Base-by-base conservation (phyloP, 2,329 filamentous ascomycete species). In the Cladosporium cucumerinum region DNA sequence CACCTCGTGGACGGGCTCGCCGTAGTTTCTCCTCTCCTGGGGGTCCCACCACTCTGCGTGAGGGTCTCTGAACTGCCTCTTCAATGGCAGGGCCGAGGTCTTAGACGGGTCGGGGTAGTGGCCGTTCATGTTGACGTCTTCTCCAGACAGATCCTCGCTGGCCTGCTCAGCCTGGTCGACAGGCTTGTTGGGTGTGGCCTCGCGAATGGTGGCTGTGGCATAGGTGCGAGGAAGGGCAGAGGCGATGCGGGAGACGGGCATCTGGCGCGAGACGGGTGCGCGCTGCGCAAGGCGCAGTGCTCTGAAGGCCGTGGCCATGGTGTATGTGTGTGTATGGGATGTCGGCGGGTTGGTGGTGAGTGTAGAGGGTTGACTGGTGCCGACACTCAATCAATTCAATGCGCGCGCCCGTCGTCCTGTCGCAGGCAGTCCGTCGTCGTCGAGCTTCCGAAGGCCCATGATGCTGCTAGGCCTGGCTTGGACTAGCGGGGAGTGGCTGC, bases 31-130 rank as follows among this genome's bases (percentile, higher is more conserved):
- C 77, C 93, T 89, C 80, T 98, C 95, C 82, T 99, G 95, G 79
- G 93, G 90, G 81, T 99, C 94, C 92, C 93, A 98, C 92, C 93
- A 99, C 76, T 92, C 89, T 76, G 80, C 94, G 78, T 98, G 87
- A 39, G 96, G 95, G 79, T 98, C 95, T 77, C 95, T 92, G 82
- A 92, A 91, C 78, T 93, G 89, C 72, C 94, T 90, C 85, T 97
- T 97, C 79, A 94, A 82, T 63, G 84, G 80, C 32, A 76, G 69
- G n/a, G 71, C 73, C 16, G 73, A 74, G 63, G 71, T 75, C 46
- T 72, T 66, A 16, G 88, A 87, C 65, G 91, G 90, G 80, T 93
- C 92, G 75, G 91, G 85, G 78, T 92, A 95, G 78, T 89, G 90
- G 75, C 91, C 92, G 79, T 93, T 96, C 72, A 75, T 74, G 65